phyloP scores from a whole-genome alignment of 306 rosid genomes.

The Fagus crenata region DNA sequence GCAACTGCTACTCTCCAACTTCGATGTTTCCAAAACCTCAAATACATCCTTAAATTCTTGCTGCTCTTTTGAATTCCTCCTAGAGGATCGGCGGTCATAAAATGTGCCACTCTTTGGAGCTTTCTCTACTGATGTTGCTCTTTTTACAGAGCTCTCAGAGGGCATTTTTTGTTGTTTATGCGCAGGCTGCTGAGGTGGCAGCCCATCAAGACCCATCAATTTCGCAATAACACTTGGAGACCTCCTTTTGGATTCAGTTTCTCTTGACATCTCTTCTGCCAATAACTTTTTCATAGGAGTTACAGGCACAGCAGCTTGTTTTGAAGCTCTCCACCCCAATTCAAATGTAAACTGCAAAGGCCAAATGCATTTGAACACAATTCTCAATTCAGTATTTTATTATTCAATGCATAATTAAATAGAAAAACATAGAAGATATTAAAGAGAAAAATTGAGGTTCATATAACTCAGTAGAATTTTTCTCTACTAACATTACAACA shows the following conservation, averaged over 20 bases:
- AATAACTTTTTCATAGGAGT: constrained; percentile 73
- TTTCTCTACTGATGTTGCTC: constrained; percentile 39
- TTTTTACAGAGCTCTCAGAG: constrained; percentile 33
- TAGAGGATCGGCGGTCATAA: constrained; percentile 47
- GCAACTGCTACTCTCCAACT: constrained; percentile 51
- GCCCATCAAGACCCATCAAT: constrained; percentile 97
- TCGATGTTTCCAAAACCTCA: constrained; percentile 74
- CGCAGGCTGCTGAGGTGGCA: constrained; percentile 62
- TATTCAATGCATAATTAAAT: constrained; percentile 2
- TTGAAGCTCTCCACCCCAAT: constrained; percentile 60
- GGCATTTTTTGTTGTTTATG: constrained; percentile 50
- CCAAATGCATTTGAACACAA: constrained; percentile 22
- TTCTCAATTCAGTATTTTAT: constrained; percentile 6
- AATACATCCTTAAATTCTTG: constrained; percentile 88
- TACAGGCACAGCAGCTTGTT: constrained; percentile 58
- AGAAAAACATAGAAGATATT: constrained; percentile 15
- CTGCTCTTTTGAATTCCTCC: constrained; percentile 63
- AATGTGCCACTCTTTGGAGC: constrained; percentile 36
- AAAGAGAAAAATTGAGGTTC: constrained; percentile 9
- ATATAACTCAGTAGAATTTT: constrained; percentile 11
- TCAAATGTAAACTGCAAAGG: constrained; percentile 59
- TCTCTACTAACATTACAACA: constrained; percentile 5
- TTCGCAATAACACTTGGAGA: constrained; percentile 79
- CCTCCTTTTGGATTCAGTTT: constrained; percentile 60
- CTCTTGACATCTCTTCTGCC: constrained; percentile 72